Conservation (phyloP, 1,284 basidiomycete species). For the Rhodotorula sp. region DNA sequence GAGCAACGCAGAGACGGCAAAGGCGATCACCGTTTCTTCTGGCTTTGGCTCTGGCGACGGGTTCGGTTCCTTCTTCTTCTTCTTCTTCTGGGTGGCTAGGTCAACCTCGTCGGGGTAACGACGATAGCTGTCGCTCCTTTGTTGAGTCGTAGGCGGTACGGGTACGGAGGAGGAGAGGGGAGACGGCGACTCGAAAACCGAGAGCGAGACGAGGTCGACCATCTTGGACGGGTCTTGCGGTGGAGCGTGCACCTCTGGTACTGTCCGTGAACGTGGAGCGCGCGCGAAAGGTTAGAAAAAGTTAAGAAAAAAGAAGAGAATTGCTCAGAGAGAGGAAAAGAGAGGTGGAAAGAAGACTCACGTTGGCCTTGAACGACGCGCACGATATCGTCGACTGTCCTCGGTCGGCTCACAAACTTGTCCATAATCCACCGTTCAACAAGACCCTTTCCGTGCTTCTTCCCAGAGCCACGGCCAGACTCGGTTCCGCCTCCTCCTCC, state of each 20-base stretch:
- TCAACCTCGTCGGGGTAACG: background rate
- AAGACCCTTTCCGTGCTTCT: background rate
- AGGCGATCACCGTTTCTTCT: slow-evolving; percentile 24
- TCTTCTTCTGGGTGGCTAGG: background rate
- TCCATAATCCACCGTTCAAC: slow-evolving; percentile 5
- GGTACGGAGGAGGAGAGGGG: background rate
- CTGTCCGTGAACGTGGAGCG: slow-evolving; percentile 6
- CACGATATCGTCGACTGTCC: background rate
- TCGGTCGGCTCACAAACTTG: slow-evolving; percentile 13
- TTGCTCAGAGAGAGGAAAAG: background rate
- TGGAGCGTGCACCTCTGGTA: slow-evolving; percentile 33
- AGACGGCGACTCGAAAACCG: slow-evolving; percentile 13
- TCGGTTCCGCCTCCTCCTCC: slow-evolving; percentile 4
- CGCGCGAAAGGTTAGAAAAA: too few relatives aligned
- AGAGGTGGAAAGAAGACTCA: background rate
- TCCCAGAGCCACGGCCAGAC: background rate
- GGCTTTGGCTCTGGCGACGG: slow-evolving; percentile 3
- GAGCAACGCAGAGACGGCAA: slow-evolving; percentile 16
- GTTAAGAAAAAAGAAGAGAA: too few relatives aligned
- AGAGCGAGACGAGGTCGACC: slow-evolving; percentile 17
- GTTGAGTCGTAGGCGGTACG: too few relatives aligned
- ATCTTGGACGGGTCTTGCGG: slow-evolving; percentile 28
- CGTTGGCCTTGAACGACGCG: background rate
- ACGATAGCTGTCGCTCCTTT: too few relatives aligned
- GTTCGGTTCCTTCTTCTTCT: background rate